These are phyloP conservation scores for Pythium chondricola DNA, from an alignment of 352 stramenopile species.

Conservation along the genomic window DNA sequence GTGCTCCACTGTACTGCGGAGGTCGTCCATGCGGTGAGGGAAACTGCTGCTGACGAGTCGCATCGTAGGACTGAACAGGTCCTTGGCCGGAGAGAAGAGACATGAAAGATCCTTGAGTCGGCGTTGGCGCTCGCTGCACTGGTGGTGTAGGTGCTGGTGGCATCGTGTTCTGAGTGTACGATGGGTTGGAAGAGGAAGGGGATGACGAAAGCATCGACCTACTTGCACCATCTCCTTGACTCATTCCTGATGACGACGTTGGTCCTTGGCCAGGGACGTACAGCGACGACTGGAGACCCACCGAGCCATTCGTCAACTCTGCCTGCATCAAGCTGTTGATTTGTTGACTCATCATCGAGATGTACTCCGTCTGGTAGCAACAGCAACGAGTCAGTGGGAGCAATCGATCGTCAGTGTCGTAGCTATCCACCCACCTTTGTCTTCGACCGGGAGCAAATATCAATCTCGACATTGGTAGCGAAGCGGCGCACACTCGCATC, in stretches of 20 bases:
- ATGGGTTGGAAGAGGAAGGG: too few species aligned
- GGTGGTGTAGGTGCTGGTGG: background rate
- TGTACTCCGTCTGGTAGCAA: constrained; percentile 42
- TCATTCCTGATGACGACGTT: constrained; percentile 5
- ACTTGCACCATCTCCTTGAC: background rate
- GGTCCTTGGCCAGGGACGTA: constrained; percentile 16
- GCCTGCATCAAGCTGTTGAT: constrained; percentile 60
- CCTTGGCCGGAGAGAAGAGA: constrained; percentile 18
- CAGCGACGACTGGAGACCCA: constrained; percentile 16
- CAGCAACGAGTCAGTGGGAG: background rate
- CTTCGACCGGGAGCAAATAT: constrained; percentile 38
- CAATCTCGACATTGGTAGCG: constrained; percentile 68
- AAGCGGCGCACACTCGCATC: constrained; percentile 40
- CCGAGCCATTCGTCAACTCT: constrained; percentile 21
- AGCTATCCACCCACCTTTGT: constrained; percentile 24
- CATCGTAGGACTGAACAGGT: constrained; percentile 10
- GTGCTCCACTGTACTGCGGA: constrained; percentile 3
- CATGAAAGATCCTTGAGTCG: constrained; percentile 20
- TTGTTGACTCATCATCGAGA: constrained; percentile 46
- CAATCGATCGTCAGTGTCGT: background rate
- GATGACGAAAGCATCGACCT: too few species aligned
- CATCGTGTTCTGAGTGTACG: too few species aligned
- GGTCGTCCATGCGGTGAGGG: constrained; percentile 7
- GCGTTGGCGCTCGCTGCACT: constrained; percentile 2
- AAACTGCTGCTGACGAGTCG: background rate